Conservation (phyloP, 2,329 filamentous ascomycete genomes). For the Trichoderma breve region DNA sequence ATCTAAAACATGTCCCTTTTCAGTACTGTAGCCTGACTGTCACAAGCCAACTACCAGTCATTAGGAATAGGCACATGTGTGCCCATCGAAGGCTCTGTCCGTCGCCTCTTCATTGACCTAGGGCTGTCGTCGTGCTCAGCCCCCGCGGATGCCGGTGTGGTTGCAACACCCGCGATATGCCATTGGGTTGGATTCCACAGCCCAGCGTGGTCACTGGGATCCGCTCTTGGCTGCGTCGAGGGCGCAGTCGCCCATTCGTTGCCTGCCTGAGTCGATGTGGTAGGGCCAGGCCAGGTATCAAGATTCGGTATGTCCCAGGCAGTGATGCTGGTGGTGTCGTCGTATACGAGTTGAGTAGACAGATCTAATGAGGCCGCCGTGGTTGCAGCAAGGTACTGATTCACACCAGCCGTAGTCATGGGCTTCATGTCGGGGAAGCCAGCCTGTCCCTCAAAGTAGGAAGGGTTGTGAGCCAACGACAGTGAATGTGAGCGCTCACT, state of each 20-base stretch:
- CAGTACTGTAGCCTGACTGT: background rate
- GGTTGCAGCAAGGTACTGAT: slow-evolving; percentile 30
- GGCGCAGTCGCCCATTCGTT: slow-evolving; percentile 34
- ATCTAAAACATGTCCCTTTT: background rate
- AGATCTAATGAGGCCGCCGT: slow-evolving; percentile 34
- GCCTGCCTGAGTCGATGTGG: slow-evolving; percentile 28
- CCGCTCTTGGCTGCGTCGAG: slow-evolving; percentile 31
- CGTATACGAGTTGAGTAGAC: slow-evolving; percentile 36
- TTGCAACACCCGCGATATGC: slow-evolving; percentile 29
- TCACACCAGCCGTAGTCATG: slow-evolving; percentile 30
- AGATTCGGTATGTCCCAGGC: slow-evolving; percentile 40
- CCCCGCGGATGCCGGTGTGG: slow-evolving; percentile 27
- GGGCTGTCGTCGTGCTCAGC: slow-evolving; percentile 37
- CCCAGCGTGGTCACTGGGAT: slow-evolving; percentile 30
- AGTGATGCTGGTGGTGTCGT: slow-evolving; percentile 34
- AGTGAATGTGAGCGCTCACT: slow-evolving; percentile 28
- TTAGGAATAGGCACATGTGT: slow-evolving; percentile 35
- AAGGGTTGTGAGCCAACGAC: slow-evolving; percentile 29
- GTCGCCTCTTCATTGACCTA: slow-evolving; percentile 38
- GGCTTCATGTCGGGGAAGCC: slow-evolving; percentile 38
- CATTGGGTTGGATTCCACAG: slow-evolving; percentile 39
- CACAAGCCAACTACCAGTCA: slow-evolving; percentile 29
- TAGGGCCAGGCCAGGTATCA: slow-evolving; percentile 34
- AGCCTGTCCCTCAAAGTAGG: slow-evolving; percentile 36
- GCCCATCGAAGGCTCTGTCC: slow-evolving; percentile 29